phyloP scores from a whole-genome alignment of 208 protist species.

The Acanthamoeba lenticulata region DNA sequence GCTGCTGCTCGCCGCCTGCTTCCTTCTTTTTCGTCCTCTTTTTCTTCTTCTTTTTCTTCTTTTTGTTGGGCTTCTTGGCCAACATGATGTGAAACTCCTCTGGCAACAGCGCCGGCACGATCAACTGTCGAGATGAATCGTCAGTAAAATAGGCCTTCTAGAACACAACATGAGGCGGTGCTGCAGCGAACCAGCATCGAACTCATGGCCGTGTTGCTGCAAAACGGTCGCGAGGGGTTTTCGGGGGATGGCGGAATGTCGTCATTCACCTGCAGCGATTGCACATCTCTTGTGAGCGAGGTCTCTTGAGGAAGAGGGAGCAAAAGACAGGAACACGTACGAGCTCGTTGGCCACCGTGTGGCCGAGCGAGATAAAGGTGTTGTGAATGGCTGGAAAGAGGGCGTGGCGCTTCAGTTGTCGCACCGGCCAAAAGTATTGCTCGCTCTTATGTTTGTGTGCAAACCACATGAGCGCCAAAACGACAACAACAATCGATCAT shows the following conservation, averaged over 20 bases:
- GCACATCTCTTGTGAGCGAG: neutral
- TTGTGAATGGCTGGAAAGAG: slow-evolving; percentile 49
- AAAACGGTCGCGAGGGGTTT: slow-evolving; percentile 46
- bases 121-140: neutral
- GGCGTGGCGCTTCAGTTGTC: slow-evolving; percentile 41
- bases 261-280: neutral
- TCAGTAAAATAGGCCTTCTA: too few species aligned
- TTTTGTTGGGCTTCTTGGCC: slow-evolving; percentile 53
- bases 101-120: slow-evolving; percentile 25
- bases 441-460: too few species aligned
- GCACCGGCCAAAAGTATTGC: slow-evolving; percentile 44
- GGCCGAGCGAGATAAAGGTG: slow-evolving; percentile 46
- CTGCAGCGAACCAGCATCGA: slow-evolving; percentile 23
- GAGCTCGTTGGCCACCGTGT: slow-evolving; percentile 40
- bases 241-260: slow-evolving; percentile 44
- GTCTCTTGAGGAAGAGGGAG: neutral
- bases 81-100: slow-evolving; percentile 49
- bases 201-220: slow-evolving; percentile 18
- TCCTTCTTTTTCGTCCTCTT: slow-evolving; percentile 52
- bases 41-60: slow-evolving; percentile 38
- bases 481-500: too few species aligned
- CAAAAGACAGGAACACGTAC: neutral
- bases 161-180: neutral
- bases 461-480: too few species aligned
- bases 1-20: neutral